These are phyloP conservation scores for Jackrogersella multiformis DNA, from an alignment of 495 filamentous ascomycete species.

Conservation along the genomic window DNA sequence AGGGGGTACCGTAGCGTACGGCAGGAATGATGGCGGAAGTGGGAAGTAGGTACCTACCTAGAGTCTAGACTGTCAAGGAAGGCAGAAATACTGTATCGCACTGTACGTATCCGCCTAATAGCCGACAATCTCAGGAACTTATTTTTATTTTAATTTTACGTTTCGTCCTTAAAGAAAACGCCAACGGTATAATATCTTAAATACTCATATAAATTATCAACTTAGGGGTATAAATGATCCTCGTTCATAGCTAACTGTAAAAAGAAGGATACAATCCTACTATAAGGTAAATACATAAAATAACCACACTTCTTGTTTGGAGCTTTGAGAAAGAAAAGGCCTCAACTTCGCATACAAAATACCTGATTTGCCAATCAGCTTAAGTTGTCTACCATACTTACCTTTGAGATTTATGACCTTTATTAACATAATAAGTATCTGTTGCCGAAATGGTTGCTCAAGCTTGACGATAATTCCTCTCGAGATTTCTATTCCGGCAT, in stretches of 20 bases:
- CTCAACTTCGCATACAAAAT: slow-evolving; percentile 3
- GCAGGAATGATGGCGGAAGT: slow-evolving; percentile 34
- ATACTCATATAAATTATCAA: too few relatives aligned
- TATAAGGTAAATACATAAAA: background rate
- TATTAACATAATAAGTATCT: slow-evolving; percentile 28
- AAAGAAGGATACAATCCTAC: background rate
- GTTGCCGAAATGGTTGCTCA: slow-evolving; percentile 33
- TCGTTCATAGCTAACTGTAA: background rate
- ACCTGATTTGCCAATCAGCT: slow-evolving; percentile 3
- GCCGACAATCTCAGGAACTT: too few relatives aligned
- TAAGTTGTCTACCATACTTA: background rate
- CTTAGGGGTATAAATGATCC: background rate
- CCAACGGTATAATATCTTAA: too few relatives aligned
- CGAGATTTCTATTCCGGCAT: background rate
- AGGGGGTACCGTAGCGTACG: slow-evolving; percentile 32
- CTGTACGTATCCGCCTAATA: slow-evolving; percentile 11
- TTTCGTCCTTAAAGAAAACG: slow-evolving; percentile 9
- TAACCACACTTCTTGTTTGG: background rate
- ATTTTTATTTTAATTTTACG: slow-evolving; percentile 17
- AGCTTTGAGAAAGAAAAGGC: background rate
- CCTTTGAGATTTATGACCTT: background rate
- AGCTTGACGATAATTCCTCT: slow-evolving; percentile 1
- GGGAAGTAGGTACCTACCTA: background rate
- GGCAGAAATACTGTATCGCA: slow-evolving; percentile 24
- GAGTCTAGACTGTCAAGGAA: slow-evolving; percentile 11